Conservation (phyloP, 2,329 filamentous ascomycete genomes). For the Tolypocladium tropicale region DNA sequence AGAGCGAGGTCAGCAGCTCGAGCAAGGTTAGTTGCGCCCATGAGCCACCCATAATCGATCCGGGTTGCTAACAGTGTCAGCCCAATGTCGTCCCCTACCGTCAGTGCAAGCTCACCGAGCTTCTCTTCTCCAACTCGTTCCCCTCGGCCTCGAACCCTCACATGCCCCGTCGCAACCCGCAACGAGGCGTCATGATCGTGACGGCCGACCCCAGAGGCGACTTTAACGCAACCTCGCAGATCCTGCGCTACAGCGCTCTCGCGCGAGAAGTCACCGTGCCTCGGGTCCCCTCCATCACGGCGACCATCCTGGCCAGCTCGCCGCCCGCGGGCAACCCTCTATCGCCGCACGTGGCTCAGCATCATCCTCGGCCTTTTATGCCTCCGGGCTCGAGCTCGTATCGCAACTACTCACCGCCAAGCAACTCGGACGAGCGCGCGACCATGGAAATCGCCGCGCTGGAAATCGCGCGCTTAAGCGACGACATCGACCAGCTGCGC, state of each 20-base stretch:
- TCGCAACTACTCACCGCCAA: constrained; percentile 28
- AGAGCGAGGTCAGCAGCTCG: constrained; percentile 66
- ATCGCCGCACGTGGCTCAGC: constrained; percentile 20
- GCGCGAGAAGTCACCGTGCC: constrained; percentile 89
- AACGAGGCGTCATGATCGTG: constrained; percentile 91
- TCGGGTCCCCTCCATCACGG: constrained; percentile 72
- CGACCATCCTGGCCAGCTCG: constrained; percentile 47
- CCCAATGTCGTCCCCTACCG: constrained; percentile 67
- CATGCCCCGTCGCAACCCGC: constrained; percentile 50
- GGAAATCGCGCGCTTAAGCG: constrained; percentile 65
- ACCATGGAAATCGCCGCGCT: constrained; percentile 75
- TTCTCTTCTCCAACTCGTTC: constrained; percentile 83
- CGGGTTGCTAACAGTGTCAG: constrained; percentile 27
- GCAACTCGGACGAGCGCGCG: constrained; percentile 42
- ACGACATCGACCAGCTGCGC: constrained; percentile 65
- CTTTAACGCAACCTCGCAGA: constrained; percentile 94
- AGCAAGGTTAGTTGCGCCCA: constrained; percentile 49
- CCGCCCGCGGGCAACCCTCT: constrained; percentile 13
- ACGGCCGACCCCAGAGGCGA: constrained; percentile 89
- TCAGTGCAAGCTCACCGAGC: constrained; percentile 76
- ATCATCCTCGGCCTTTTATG: constrained; percentile 29
- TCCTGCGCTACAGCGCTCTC: constrained; percentile 85
- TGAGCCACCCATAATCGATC: not conserved
- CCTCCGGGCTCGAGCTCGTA: constrained; percentile 23
- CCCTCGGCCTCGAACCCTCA: constrained; percentile 44